phyloP scores from a whole-genome alignment of 495 filamentous ascomycete species.

The Neurospora tetrasperma region DNA sequence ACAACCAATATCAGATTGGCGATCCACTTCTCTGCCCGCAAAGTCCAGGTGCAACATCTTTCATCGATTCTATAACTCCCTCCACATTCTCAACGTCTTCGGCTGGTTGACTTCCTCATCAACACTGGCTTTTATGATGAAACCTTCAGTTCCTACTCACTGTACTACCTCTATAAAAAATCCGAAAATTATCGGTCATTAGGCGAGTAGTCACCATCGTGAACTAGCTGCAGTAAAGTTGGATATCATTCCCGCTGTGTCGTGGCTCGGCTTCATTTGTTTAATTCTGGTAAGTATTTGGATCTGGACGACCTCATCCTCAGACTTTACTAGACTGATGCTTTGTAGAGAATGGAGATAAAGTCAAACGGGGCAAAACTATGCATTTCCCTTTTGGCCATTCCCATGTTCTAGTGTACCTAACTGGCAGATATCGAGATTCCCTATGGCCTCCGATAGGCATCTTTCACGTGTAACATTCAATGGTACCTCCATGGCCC shows the following conservation, averaged over 20 bases:
- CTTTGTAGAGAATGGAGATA: not conserved
- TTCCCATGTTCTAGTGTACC: not conserved
- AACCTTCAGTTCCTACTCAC: not conserved
- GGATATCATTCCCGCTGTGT: not conserved
- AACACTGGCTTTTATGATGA: not conserved
- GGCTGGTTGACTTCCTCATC: not conserved
- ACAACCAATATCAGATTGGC: not conserved
- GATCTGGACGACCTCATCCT: not conserved
- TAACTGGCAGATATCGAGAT: not conserved
- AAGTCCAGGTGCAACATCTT: not conserved
- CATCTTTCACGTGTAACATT: not conserved
- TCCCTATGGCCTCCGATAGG: not conserved
- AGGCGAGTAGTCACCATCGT: not conserved
- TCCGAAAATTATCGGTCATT: not conserved
- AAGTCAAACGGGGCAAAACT: not conserved
- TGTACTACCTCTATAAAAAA: not conserved
- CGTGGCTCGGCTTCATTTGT: not conserved
- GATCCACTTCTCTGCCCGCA: not conserved
- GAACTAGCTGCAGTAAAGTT: not conserved
- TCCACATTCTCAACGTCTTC: not conserved
- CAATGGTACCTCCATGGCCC: not conserved
- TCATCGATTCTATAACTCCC: not conserved
- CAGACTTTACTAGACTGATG: not conserved
- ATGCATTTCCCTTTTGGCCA: not conserved
- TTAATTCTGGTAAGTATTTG: not conserved